A percentile compares a stretch with the other conserved stretches of the same genome.
Evolutionary conservation across 306 rosid species (phyloP).

Genomic region (Fragaria iinumae): DNA sequence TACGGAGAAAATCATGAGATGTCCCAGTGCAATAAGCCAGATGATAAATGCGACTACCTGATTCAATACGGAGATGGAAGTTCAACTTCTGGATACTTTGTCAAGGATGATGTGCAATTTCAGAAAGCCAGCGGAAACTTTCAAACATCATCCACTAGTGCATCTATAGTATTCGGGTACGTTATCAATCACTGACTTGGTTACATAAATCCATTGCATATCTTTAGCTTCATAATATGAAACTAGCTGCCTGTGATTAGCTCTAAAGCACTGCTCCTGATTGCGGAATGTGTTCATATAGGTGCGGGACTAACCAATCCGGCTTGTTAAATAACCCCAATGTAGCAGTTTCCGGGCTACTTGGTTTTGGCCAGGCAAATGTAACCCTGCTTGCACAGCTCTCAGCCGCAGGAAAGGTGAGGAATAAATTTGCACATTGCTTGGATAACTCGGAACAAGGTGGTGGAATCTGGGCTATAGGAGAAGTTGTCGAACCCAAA

Average conservation of each 20-base stretch:
- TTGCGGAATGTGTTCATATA: conserved; percentile 21
- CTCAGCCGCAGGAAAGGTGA: conserved; percentile 76
- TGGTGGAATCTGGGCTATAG: conserved; percentile 91
- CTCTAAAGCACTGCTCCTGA: background rate
- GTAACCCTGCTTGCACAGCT: conserved; percentile 85
- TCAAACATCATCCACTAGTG: conserved; percentile 36
- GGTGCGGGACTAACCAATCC: conserved; percentile 76
- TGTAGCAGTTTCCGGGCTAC: conserved; percentile 76
- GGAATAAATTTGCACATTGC: conserved; percentile 83
- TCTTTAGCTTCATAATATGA: background rate
- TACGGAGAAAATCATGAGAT: too few relatives aligned
- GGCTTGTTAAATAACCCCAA: conserved; percentile 51
- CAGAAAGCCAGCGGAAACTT: conserved; percentile 47
- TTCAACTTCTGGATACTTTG: conserved; percentile 65
- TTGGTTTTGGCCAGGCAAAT: conserved; percentile 93
- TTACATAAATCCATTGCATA: background rate
- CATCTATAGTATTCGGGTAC: conserved; percentile 73
- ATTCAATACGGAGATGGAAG: conserved; percentile 87
- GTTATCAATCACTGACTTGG: conserved; percentile 4
- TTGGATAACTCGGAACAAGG: conserved; percentile 60
- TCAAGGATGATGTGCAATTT: conserved; percentile 61
- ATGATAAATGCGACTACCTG: conserved; percentile 54
- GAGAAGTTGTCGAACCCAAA: conserved; percentile 77
- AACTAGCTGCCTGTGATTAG: background rate
- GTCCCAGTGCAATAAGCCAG: conserved; percentile 42